phyloP scores from a whole-genome alignment of 768 basidiomycete genomes.

The Podaxis carcinomalis region DNA sequence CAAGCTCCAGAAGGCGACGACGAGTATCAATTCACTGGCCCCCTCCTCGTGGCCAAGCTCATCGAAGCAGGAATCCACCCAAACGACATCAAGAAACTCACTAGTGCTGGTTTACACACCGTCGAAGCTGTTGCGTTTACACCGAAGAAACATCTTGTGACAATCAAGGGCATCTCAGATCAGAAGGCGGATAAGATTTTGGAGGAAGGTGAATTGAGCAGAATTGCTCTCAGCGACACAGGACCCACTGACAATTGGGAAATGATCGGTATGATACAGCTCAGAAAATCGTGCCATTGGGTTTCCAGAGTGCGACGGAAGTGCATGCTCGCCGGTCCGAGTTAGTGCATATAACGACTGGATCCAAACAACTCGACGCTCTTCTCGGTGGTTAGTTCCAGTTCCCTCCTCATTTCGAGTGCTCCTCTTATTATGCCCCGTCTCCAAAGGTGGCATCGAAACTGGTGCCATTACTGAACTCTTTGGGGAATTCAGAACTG shows the following conservation, averaged over 20 bases:
- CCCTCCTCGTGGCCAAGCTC: conserved; percentile 78
- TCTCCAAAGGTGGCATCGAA: conserved; percentile 81
- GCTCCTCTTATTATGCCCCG: conserved; percentile 8
- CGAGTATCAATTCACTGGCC: conserved; percentile 66
- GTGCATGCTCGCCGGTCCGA: conserved; percentile 94
- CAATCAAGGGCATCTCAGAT: conserved; percentile 96
- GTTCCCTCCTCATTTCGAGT: conserved; percentile 7
- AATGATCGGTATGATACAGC: conserved; percentile 40
- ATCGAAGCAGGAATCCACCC: conserved; percentile 86
- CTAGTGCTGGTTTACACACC: conserved; percentile 88
- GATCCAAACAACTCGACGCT: conserved; percentile 93
- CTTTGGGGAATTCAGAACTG: conserved; percentile 97
- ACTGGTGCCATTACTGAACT: conserved; percentile 98
- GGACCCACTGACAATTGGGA: background rate
- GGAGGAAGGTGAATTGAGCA: conserved; percentile 62
- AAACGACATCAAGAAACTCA: conserved; percentile 93
- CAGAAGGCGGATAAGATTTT: conserved; percentile 97
- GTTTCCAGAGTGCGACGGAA: conserved; percentile 97
- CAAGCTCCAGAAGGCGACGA: conserved; percentile 44
- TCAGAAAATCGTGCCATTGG: conserved; percentile 93
- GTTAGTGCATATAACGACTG: conserved; percentile 94
- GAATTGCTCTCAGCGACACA: background rate
- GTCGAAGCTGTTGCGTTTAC: conserved; percentile 96
- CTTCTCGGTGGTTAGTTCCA: conserved; percentile 73
- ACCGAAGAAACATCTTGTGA: conserved; percentile 85